Evolutionary conservation across 495 filamentous ascomycete genomes (phyloP).

Genomic region (Aspergillus nanangensis): DNA sequence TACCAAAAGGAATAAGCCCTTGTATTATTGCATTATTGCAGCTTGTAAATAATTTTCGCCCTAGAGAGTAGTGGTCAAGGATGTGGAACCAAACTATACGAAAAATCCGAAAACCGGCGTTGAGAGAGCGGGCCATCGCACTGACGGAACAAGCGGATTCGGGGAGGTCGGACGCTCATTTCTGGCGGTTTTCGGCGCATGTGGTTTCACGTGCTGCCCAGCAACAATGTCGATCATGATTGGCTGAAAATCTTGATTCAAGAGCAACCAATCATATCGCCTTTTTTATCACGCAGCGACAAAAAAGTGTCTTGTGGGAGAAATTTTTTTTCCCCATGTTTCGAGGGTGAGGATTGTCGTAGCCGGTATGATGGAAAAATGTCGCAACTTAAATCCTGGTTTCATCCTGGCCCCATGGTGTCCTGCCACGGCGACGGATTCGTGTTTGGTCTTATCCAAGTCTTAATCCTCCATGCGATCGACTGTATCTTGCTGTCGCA

Average conservation of each 20-base stretch:
- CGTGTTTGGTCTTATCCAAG: no score
- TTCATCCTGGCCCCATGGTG: no score
- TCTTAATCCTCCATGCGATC: slow-evolving; percentile 35
- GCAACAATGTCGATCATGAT: slow-evolving; percentile 12
- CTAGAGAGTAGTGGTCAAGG: slow-evolving; percentile 10
- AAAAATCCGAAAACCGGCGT: slow-evolving; percentile 30
- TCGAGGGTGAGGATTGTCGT: not conserved
- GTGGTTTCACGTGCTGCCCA: slow-evolving; percentile 18
- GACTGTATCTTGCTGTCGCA: slow-evolving; percentile 23
- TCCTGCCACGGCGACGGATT: no score
- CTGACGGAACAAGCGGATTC: slow-evolving; percentile 25
- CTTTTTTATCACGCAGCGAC: slow-evolving; percentile 10
- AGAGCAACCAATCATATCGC: slow-evolving; percentile 13
- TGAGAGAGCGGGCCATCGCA: slow-evolving; percentile 20
- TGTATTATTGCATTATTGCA: slow-evolving; percentile 12
- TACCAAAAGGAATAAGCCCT: not conserved
- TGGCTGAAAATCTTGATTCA: slow-evolving; percentile 12
- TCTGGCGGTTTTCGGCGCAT: slow-evolving; percentile 34
- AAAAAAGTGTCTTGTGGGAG: slow-evolving; percentile 4
- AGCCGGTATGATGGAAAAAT: no score
- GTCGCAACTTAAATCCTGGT: no score
- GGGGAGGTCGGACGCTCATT: slow-evolving; percentile 3
- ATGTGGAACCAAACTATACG: slow-evolving; percentile 16
- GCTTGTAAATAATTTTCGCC: slow-evolving; percentile 26
- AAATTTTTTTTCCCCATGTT: slow-evolving; percentile 7